Evolutionary conservation across 495 filamentous ascomycete species (phyloP), one percentile per base, ranked within the genome.

Genomic region (Aspergillus asperescens): DNA sequence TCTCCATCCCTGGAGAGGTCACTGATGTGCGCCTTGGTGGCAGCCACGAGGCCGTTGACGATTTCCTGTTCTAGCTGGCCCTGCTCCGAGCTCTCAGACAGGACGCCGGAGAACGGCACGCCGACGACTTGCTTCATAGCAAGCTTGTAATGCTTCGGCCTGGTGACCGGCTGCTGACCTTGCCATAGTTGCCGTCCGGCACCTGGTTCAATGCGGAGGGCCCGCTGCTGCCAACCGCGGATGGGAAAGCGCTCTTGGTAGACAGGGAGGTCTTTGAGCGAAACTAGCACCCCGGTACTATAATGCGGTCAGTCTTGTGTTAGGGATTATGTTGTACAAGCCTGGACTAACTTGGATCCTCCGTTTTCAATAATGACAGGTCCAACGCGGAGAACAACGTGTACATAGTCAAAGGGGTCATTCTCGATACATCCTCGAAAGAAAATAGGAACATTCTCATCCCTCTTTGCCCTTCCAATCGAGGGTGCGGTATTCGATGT

Each of bases 71-170:
- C 40, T 10, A 35, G 3, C 29, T 29, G 28, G 2, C 29, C 31
- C 7, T 45, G 5, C 8, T 45, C 40, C 0, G 48, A 23, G 52
- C 8, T 38, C 66, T 63, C 23, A 34, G 34, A 15, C 2, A 65
- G 48, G 12, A 67, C 23, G 0, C 67, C 68, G 13, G 61, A 57
- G 54, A 74, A 75, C 2, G 65, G 58, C 3, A 45, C 60, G 1
- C 71, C 71, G 16, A 69, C 64, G 8, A 75, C 62, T 48, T 75
- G 72, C 51, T 74, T 75, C 66, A 74, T 66, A 15, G 68, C 37
- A 15, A 67, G 56, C 38, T 73, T 72, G 64, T 66, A 68, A 1
- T 66, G 56, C 40, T 64, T 71, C 8, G 61, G 62, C 5, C 28
- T n/a, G 3, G 52, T 16, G 1, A 13, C 18, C 8, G 55, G 55